Evolutionary conservation across 345 rosid species (phyloP), one percentile per base, ranked within the genome.

Genomic region (Gossypium thurberi): DNA sequence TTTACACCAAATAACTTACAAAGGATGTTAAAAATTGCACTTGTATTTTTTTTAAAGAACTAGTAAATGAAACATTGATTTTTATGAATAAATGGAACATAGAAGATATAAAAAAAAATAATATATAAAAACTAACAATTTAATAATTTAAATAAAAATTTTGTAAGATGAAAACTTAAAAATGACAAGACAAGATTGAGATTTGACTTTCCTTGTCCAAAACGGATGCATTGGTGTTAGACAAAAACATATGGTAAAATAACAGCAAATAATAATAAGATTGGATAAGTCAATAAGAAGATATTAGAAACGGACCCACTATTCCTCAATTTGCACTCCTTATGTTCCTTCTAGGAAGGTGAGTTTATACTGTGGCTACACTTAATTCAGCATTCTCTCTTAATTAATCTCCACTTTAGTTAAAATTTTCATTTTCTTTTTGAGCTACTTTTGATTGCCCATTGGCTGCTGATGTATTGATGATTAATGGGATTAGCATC

Each of bases 201-300:
- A 46, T 23, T 14, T 8, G 12, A 20, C 28, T 3, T 66, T 66
- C 9, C 33, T 70, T 70, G 52, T n/a, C 60, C 48, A 7, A 53
- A 59, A 13, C 52, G 6, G 53, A 71, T 71, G 14, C 74, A 71
- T 21, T 60, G 66, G 42, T 7, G 10, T 55, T 60, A 25, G 46
- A 46, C 75, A 46, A 28, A 28, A 8, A 46, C 6, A 4, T 6
- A 1, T 6, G 13, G 0, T 12, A 26, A 37, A 8, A 2, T 33
- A 50, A 14, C 0, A 33, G 37, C 6, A 13, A 15, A 42, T 2
- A 6, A 20, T 18, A 23, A n/a, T 21, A 44, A 7, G 2, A 47
- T 46, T 6, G 74, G 58, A 72, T 72, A 60, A 72, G 58, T 72
- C 28, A 1, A 9, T 28, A 46, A 48, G 48, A 67, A 48, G 56